Evolutionary conservation across 495 filamentous ascomycete genomes (phyloP), one percentile per base, ranked within the genome.

Genomic region (Peziza echinospora): DNA sequence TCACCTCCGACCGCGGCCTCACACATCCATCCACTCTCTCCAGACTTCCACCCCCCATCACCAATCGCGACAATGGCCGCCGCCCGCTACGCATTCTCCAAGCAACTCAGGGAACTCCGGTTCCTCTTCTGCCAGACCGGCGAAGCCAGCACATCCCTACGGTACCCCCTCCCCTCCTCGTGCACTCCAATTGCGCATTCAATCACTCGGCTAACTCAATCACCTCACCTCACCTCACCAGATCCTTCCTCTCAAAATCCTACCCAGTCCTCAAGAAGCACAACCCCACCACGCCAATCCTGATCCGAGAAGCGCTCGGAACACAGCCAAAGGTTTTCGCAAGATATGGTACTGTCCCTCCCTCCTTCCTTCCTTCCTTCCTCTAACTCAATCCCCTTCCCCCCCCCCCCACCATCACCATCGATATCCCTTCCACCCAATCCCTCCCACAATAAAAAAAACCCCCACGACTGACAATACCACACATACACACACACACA

Each of bases 191-290:
- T n/a, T n/a, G n/a, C 34, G 19, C 34, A 13, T 39, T n/a, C 41
- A 26, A 43, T 34, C 24, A 43, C 23, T 44, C 24, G 21, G 52
- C n/a, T n/a, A n/a, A n/a, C n/a, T n/a, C n/a, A n/a, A n/a, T n/a
- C n/a, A n/a, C n/a, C 47, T 48, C 5, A 19, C 23, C 5, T n/a
- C 16, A 30, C 34, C 41, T 28, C 30, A 55, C 16, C 58, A 97
- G 89, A 63, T 74, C 79, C 10, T 97, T 97, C 70, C 69, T 97
- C 43, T 76, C 77, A 49, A 75, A 80, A 62, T 82, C 86, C 47
- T 97, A 97, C 65, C 91, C 89, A 5, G 86, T 82, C 54, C 96
- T 97, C 87, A 97, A 97, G 75, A 91, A 92, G 72, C 78, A 89
- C 70, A 96, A 97, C 67, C 89, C 89, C 8, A 66, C 84, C 62